These are phyloP conservation scores for Adansonia rubrostipa DNA, from an alignment of 441 rosid species.

Conservation along the genomic window DNA sequence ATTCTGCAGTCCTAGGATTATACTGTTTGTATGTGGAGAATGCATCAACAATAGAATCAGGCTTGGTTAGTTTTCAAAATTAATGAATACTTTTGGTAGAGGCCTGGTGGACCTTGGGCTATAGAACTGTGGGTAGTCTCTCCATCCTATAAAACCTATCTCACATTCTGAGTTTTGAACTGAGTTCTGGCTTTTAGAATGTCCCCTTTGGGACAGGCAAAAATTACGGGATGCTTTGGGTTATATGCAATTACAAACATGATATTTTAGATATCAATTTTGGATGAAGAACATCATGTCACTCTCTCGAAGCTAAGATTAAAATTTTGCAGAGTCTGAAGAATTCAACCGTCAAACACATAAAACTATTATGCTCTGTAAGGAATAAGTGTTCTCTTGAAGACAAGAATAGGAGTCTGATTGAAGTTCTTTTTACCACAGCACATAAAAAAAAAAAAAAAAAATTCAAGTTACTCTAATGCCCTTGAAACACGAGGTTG, in stretches of 20 bases:
- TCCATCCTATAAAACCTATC: background rate
- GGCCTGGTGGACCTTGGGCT: background rate
- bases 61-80: background rate
- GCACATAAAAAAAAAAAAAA: background rate
- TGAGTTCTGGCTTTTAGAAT: background rate
- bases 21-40: background rate
- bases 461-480: background rate
- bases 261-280: constrained; percentile 4
- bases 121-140: background rate
- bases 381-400: background rate
- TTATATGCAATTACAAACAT: background rate
- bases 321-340: background rate
- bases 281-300: background rate
- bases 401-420: background rate
- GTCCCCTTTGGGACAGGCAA: background rate
- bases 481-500: background rate
- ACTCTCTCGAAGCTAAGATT: background rate
- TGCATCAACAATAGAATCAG: background rate
- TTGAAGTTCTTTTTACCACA: background rate
- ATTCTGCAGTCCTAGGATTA: background rate
- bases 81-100: background rate
- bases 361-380: background rate
- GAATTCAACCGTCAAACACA: background rate
- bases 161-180: background rate
- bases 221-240: background rate